Evolutionary conservation across 1,139 yeast species (phyloP).

Genomic region (Taphrina confusa): DNA sequence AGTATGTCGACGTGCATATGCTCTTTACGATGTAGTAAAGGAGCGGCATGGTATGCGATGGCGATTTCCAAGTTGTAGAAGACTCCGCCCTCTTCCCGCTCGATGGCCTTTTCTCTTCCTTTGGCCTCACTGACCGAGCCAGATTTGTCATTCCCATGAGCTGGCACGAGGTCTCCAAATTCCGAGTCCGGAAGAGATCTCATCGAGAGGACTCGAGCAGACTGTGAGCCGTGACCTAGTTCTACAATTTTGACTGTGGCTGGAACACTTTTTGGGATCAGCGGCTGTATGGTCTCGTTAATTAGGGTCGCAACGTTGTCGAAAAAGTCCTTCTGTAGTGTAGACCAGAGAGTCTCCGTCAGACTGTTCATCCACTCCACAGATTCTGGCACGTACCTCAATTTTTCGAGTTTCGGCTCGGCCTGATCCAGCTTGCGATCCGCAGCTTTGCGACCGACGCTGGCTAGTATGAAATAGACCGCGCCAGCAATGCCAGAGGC

Average conservation of each 20-base stretch:
- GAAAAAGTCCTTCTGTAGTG: constrained; percentile 29
- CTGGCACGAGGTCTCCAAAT: constrained; percentile 33
- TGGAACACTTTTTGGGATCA: constrained; percentile 25
- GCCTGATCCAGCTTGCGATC: constrained; percentile 21
- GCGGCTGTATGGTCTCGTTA: constrained; percentile 29
- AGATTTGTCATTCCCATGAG: constrained; percentile 26
- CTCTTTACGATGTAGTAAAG: constrained; percentile 5
- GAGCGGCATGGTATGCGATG: constrained; percentile 31
- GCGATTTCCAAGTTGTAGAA: constrained; percentile 34
- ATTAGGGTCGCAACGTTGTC: constrained; percentile 19
- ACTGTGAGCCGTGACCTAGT: constrained; percentile 30
- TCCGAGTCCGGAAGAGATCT: constrained; percentile 32
- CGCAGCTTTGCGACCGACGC: constrained; percentile 23
- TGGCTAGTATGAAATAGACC: constrained; percentile 22
- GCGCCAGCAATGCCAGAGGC: constrained; percentile 33
- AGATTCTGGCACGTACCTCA: constrained; percentile 29
- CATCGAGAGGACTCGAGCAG: constrained; percentile 32
- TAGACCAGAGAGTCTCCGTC: constrained; percentile 29
- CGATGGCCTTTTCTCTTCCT: constrained; percentile 28
- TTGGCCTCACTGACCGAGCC: constrained; percentile 22
- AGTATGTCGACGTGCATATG: constrained; percentile 33
- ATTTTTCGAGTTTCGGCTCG: constrained; percentile 22
- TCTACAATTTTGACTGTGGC: constrained; percentile 20
- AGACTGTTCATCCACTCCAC: constrained; percentile 34
- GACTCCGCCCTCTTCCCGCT: constrained; percentile 31